Evolutionary conservation across 2,329 filamentous ascomycete genomes (phyloP), one percentile per base, ranked within the genome.

Genomic region (Xylaria polymorpha): DNA sequence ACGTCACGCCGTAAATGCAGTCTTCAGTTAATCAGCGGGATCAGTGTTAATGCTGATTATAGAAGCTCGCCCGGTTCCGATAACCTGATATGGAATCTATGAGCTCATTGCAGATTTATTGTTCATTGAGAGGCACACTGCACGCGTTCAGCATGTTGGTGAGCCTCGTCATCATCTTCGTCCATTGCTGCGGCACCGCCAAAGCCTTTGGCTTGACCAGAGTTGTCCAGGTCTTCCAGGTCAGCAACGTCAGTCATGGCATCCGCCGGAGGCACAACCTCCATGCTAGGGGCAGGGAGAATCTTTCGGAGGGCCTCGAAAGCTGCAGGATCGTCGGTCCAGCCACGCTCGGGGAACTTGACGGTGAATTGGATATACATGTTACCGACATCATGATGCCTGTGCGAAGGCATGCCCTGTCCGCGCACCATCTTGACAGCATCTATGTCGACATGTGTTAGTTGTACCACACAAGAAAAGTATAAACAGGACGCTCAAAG

Each of bases 301-400:
- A 97, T 90, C 75, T 90, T 87, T 79, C 96, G 94, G 46, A 99
- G 90, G 14, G 91, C 86, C 66, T 93, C 89, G 75, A 97, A 92
- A 71, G 93, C 91, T 67, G 89, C 86, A 18, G 90, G 84, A 61
- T 91, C 85, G 44, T 88, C 80, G 44, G 88, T 88, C 87, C 89
- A 92, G 79, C 88, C 85, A 84, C 90, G 91, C 78, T 93, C 91
- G 58, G 96, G 96, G 88, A 99, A 98, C 84, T 97, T 97, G 83
- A 99, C 94, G 78, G 93, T 91, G 85, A 99, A 99, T 80, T 97
- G 94, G 78, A 99, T 94, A 85, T 96, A 99, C 76, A 99, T 86
- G 84, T 99, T 98, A 78, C 96, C 96, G 79, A 88, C 90, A 82
- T 98, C 93, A 86, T 99, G 96, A 82, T 98, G 96, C 76, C 96